Evolutionary conservation across 2,329 filamentous ascomycete genomes (phyloP).

Genomic region (Hymenotorrendiella dingleyae): DNA sequence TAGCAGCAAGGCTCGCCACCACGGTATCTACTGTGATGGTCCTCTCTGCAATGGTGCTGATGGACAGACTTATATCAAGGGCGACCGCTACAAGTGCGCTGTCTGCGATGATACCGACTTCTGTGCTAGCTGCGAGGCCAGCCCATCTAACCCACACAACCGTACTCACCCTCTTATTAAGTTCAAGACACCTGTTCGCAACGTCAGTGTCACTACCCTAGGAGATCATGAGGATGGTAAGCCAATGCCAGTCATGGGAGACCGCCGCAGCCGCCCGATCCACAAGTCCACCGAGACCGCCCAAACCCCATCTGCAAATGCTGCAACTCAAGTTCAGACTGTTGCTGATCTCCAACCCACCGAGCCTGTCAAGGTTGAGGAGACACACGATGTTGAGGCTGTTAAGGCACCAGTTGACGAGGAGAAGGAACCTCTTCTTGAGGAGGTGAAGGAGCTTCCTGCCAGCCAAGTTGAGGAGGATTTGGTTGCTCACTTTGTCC

Average conservation of each 20-base stretch:
- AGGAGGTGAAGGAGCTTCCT: slow-evolving; percentile 30
- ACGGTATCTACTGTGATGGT: slow-evolving; percentile 90
- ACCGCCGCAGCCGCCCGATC: slow-evolving; percentile 41
- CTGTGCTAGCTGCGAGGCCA: slow-evolving; percentile 88
- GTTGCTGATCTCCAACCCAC: slow-evolving; percentile 65
- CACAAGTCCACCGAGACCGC: slow-evolving; percentile 48
- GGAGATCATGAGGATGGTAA: slow-evolving; percentile 68
- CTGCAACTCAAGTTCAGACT: slow-evolving; percentile 61
- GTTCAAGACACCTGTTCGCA: slow-evolving; percentile 87
- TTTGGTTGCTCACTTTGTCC: slow-evolving; percentile 66
- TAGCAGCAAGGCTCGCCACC: slow-evolving; percentile 52
- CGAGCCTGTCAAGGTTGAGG: slow-evolving; percentile 36
- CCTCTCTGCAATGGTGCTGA: slow-evolving; percentile 67
- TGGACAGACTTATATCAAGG: slow-evolving; percentile 67
- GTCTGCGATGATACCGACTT: slow-evolving; percentile 94
- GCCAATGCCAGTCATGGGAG: slow-evolving; percentile 65
- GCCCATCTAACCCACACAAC: slow-evolving; percentile 80
- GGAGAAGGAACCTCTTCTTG: slow-evolving; percentile 27
- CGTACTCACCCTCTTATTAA: slow-evolving; percentile 95
- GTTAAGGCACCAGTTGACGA: slow-evolving; percentile 24
- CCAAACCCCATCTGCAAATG: slow-evolving; percentile 42
- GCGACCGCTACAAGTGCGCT: slow-evolving; percentile 92
- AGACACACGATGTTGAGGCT: slow-evolving; percentile 22
- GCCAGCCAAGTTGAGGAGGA: slow-evolving; percentile 27
- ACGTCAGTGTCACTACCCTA: slow-evolving; percentile 79